A percentile compares a stretch with the other conserved stretches of the same genome.
Evolutionary conservation across 768 basidiomycete species (phyloP).

Genomic region (Zangia roseola): DNA sequence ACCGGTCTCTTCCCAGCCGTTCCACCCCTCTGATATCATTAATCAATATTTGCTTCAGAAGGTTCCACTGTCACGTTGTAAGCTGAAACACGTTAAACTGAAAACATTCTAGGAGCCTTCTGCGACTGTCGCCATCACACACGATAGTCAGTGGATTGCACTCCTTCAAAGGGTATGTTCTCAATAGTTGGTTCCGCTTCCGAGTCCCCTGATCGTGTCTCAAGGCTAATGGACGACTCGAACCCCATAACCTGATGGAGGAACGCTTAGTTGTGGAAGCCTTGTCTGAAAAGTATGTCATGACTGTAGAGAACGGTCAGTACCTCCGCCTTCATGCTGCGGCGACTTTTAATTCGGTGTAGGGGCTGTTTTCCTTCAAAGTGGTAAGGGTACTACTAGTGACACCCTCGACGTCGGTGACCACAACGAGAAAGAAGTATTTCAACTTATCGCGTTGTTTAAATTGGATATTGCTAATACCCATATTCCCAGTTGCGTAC

Average conservation of each 20-base stretch:
- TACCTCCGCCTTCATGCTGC: not conserved
- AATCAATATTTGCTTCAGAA: not conserved
- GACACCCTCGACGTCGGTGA: no score
- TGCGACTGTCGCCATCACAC: not conserved
- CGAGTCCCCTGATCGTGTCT: not conserved
- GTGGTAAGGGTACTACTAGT: no score
- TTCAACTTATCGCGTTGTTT: no score
- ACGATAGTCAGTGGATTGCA: slow-evolving; percentile 4
- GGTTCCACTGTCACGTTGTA: not conserved
- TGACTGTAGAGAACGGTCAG: not conserved
- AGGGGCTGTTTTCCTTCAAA: not conserved
- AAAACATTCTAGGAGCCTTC: not conserved
- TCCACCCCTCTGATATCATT: not conserved
- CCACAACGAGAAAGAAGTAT: no score
- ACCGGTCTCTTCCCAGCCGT: not conserved
- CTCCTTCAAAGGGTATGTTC: slow-evolving; percentile 1
- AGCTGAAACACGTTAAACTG: no score
- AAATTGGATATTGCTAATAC: no score
- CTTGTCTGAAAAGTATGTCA: not conserved
- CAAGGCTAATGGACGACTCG: not conserved
- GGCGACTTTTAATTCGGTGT: not conserved
- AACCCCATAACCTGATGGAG: not conserved
- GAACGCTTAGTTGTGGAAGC: not conserved
- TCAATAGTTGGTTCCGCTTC: not conserved
- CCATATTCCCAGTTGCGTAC: no score